Conservation (phyloP, 495 filamentous ascomycete species). For the Thozetella sp. region DNA sequence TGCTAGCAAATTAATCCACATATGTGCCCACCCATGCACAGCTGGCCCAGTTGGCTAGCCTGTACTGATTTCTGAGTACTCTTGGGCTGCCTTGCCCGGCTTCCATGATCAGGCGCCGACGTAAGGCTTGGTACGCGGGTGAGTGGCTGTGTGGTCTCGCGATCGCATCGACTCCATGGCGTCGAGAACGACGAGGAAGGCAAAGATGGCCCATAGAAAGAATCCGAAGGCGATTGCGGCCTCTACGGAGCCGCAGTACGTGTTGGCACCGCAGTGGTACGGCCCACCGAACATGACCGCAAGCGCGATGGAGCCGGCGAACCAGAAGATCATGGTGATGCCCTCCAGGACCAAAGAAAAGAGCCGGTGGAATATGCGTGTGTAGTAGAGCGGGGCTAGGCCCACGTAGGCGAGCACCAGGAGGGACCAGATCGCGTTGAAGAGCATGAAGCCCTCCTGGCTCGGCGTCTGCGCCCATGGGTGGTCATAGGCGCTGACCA, state of each 20-base stretch:
- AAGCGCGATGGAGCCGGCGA: constrained; percentile 77
- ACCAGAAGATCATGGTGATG: constrained; percentile 87
- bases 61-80: background rate
- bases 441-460: constrained; percentile 71
- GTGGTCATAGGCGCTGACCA: constrained; percentile 33
- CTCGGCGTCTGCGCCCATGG: constrained; percentile 36
- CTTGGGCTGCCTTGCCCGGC: too few species aligned
- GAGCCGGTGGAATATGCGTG: constrained; percentile 58
- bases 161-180: constrained; percentile 31
- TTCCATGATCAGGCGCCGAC: constrained; percentile 24
- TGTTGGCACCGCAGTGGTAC: constrained; percentile 22
- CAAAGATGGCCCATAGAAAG: constrained; percentile 44
- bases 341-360: constrained; percentile 66
- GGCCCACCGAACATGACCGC: constrained; percentile 59
- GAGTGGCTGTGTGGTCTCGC: constrained; percentile 24
- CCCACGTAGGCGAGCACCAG: constrained; percentile 68
- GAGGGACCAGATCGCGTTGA: constrained; percentile 71
- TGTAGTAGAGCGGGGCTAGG: constrained; percentile 61
- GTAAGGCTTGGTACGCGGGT: constrained; percentile 22
- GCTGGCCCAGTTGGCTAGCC: background rate
- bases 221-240: constrained; percentile 49
- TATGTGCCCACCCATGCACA: background rate
- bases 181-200: constrained; percentile 35
- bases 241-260: constrained; percentile 36
- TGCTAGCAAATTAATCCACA: too few species aligned